Base-by-base conservation (phyloP, 345 rosid species). In the Eucalyptus marginata region DNA sequence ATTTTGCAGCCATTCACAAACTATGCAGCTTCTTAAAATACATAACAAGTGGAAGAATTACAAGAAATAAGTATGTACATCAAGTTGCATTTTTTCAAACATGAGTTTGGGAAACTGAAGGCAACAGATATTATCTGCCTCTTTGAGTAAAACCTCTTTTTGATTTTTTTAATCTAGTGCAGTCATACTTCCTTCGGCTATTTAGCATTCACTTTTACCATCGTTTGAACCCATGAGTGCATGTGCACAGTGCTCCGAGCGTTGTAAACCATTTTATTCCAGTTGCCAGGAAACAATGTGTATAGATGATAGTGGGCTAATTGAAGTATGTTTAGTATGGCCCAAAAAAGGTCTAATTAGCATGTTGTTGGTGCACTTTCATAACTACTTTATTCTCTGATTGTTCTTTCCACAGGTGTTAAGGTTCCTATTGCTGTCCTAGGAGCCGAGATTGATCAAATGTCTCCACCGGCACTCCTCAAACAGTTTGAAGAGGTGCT, bases 381-480 rank as follows among this genome's bases (percentile, higher is more conserved):
- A 20, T 31, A 7, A 59, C 46, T 16, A 49, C 66, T 31, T 16
- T 86, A 86, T 33, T 31, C 40, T 27, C 46, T 87, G 44, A 31
- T 88, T 40, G 58, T 31, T 49, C 18, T 36, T 15, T 66, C 90
- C 90, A 89, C 92, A 93, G 95, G 44, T 43, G 89, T 91, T 5
- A 92, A 88, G 88, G 92, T 88, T 89, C 95, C 94, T 50, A 89
- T 91, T 79, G 89, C 93, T 40, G 71, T 91, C 51, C 89, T 93
- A 24, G 95, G 94, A 89, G 95, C 94, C 4, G 94, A 93, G 90
- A 86, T 83, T 16, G 95, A 92, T 86, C 91, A 89, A 0, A 81
- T 90, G 22, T 91, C 92, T 58, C 95, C 94, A n/a, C 95, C 94
- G 12, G 92, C 86, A 44, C 92, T 93, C 54, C 12, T 93, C 91